phyloP scores from a whole-genome alignment of 129 eudicot species.

The Rutidosis leptorrhynchoides region DNA sequence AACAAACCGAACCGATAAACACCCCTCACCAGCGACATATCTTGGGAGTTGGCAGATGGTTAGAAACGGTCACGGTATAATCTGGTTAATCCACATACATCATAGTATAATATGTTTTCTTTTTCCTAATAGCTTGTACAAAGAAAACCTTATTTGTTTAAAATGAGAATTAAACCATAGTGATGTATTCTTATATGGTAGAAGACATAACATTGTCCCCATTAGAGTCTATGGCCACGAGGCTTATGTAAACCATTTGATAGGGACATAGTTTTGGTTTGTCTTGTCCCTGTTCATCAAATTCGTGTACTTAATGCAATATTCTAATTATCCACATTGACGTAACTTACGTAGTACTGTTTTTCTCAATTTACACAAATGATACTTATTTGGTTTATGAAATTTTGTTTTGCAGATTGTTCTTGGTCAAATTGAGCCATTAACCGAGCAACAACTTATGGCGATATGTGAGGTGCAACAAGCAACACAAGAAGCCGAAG shows the following conservation, averaged over 20 bases:
- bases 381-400: constrained; percentile 11
- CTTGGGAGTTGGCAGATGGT: too few species aligned
- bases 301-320: not conserved
- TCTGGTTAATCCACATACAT: too few species aligned
- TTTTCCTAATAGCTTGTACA: too few species aligned
- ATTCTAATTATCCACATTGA: not conserved
- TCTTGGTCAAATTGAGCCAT: constrained; percentile 75
- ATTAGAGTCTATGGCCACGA: not conserved
- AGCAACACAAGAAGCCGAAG: constrained; percentile 80
- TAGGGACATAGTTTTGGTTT: too few species aligned
- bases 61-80: too few species aligned
- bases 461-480: constrained; percentile 78
- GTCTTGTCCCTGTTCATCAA: not conserved
- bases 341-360: not conserved
- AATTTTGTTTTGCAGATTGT: constrained; percentile 43
- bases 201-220: not conserved
- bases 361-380: not conserved
- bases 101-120: too few species aligned
- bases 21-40: too few species aligned
- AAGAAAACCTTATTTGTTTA: too few species aligned
- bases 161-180: too few species aligned
- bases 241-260: not conserved
- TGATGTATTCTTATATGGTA: too few species aligned
- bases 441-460: constrained; percentile 82
- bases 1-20: too few species aligned